Evolutionary conservation across 177 flowering plant species (phyloP).

Genomic region (Vitis hybrid): DNA sequence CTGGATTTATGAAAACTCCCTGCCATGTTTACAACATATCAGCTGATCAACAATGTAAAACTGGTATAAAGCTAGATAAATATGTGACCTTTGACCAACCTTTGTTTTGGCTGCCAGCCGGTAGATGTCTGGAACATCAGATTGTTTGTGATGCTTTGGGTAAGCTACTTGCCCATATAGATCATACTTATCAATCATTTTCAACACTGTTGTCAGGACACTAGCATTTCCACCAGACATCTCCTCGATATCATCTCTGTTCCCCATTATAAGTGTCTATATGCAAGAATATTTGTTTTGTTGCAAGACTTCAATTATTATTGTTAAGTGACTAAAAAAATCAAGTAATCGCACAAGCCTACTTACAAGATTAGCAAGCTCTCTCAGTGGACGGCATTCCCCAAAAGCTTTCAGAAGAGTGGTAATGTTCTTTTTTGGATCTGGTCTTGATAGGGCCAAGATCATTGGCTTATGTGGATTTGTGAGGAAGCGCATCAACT

Average conservation of each 20-base stretch:
- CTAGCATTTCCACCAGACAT: slow-evolving; percentile 82
- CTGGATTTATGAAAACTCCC: slow-evolving; percentile 99
- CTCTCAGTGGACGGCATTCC: slow-evolving; percentile 84
- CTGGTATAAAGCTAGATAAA: neutral
- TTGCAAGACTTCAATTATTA: neutral
- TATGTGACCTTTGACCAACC: slow-evolving; percentile 36
- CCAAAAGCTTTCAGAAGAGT: slow-evolving; percentile 96
- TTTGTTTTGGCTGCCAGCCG: slow-evolving; percentile 87
- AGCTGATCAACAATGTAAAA: slow-evolving; percentile 15
- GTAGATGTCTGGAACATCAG: slow-evolving; percentile 94
- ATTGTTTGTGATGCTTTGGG: slow-evolving; percentile 96
- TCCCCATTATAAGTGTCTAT: slow-evolving; percentile 94
- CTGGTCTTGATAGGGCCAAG: slow-evolving; percentile 92
- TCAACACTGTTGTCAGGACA: slow-evolving; percentile 81
- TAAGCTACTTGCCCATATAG: slow-evolving; percentile 92
- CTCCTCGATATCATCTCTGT: slow-evolving; percentile 93
- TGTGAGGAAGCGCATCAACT: slow-evolving; percentile 91
- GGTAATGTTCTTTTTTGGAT: slow-evolving; percentile 93
- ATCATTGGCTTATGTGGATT: slow-evolving; percentile 99
- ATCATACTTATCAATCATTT: slow-evolving; percentile 87
- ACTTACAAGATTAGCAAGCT: slow-evolving; percentile 95
- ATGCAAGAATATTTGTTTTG: slow-evolving; percentile 10
- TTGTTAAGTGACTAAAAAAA: neutral
- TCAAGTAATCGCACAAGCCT: neutral
- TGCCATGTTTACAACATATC: slow-evolving; percentile 32